These are phyloP conservation scores for Mollisia scopiformis DNA, from an alignment of 2,329 filamentous ascomycete genomes.

Conservation along the genomic window DNA sequence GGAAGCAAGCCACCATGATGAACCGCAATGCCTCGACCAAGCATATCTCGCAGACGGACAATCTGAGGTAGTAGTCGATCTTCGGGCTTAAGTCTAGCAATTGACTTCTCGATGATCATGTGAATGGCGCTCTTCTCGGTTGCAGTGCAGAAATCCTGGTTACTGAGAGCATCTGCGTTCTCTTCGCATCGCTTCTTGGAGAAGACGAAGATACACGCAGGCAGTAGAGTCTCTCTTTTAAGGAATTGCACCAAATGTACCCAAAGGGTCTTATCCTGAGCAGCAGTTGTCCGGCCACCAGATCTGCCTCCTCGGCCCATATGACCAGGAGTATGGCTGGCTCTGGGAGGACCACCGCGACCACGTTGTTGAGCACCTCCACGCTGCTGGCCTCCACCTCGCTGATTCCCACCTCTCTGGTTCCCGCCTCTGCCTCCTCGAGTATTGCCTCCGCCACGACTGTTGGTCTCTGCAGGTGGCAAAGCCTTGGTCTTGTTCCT, in stretches of 20 bases:
- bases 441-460: constrained; percentile 50
- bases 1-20: constrained; percentile 94
- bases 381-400: constrained; percentile 56
- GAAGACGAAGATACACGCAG: constrained; percentile 97
- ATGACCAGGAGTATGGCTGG: constrained; percentile 68
- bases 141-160: constrained; percentile 92
- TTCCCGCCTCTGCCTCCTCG: constrained; percentile 59
- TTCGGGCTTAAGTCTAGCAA: constrained; percentile 87
- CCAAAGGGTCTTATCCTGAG: constrained; percentile 96
- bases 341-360: constrained; percentile 52
- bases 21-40: constrained; percentile 88
- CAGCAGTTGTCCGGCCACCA: constrained; percentile 84
- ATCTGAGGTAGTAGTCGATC: constrained; percentile 93
- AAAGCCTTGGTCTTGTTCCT: constrained; percentile 73
- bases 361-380: constrained; percentile 54
- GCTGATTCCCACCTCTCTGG: constrained; percentile 52
- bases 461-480: constrained; percentile 36
- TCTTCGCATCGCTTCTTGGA: constrained; percentile 98
- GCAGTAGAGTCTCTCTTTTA: constrained; percentile 83
- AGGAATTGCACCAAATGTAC: constrained; percentile 93
- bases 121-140: constrained; percentile 95
- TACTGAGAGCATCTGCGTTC: constrained; percentile 92
- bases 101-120: constrained; percentile 95
- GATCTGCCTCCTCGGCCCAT: constrained; percentile 87
- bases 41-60: constrained; percentile 79